Conservation (phyloP, 768 basidiomycete species). For the Leccinum disarticulatum region DNA sequence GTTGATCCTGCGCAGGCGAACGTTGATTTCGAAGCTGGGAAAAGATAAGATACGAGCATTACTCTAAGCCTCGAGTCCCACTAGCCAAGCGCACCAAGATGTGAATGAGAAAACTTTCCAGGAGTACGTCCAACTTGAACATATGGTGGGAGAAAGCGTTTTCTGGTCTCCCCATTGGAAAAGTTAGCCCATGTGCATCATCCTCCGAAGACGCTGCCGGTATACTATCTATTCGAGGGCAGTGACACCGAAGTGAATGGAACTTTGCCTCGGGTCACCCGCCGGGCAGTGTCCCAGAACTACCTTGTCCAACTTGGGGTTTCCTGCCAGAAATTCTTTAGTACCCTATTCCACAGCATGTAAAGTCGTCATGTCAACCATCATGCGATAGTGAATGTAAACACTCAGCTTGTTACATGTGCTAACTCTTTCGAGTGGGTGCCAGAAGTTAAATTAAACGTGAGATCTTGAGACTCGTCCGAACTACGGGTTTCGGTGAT, state of each 20-base stretch:
- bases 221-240: neutral
- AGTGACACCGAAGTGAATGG: no score
- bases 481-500: neutral
- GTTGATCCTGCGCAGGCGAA: conserved; percentile 1
- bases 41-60: conserved; percentile 10
- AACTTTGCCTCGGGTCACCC: neutral
- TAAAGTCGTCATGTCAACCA: neutral
- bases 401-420: neutral
- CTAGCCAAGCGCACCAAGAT: neutral
- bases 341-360: neutral
- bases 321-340: neutral
- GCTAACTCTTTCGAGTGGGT: neutral
- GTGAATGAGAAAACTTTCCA: conserved; percentile 3
- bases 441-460: neutral
- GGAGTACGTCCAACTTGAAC: neutral
- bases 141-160: neutral
- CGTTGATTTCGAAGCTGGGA: conserved; percentile 6
- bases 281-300: neutral
- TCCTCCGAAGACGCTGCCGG: neutral
- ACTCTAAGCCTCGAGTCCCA: neutral
- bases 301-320: no score
- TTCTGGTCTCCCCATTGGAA: neutral
- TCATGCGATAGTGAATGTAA: neutral
- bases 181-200: neutral
- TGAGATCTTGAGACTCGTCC: neutral